A percentile compares a stretch with the other conserved stretches of the same genome.
Conservation (phyloP, 495 filamentous ascomycete genomes). For the Neurospora hispaniola region DNA sequence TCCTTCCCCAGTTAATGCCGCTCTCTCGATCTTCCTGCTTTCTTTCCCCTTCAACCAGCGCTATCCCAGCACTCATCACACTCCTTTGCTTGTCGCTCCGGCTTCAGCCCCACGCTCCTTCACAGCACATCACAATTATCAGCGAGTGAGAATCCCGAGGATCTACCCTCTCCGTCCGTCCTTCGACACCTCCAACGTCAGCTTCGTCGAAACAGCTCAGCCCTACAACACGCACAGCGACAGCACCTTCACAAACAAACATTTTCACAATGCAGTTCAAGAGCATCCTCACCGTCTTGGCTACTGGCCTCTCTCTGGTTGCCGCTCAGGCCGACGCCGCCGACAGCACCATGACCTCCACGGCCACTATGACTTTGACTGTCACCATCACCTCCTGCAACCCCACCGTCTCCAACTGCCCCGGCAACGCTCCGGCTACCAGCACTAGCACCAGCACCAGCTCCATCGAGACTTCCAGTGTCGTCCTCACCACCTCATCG, state of each 20-base stretch:
- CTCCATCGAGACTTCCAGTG: slow-evolving; percentile 1
- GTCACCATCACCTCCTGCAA: slow-evolving; percentile 40
- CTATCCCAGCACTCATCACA: slow-evolving; percentile 19
- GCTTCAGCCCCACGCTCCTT: slow-evolving; percentile 27
- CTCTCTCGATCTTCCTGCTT: slow-evolving; percentile 10
- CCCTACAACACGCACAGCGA: neutral
- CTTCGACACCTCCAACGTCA: neutral
- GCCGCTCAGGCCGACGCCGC: slow-evolving; percentile 13
- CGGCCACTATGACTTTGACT: slow-evolving; percentile 32
- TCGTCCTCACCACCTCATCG: neutral
- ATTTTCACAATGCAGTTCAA: slow-evolving; percentile 29
- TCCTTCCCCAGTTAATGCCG: slow-evolving; percentile 3
- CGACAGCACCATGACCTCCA: slow-evolving; percentile 30
- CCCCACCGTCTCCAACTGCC: slow-evolving; percentile 34
- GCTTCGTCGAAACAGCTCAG: neutral
- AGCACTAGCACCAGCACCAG: slow-evolving; percentile 14
- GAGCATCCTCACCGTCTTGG: slow-evolving; percentile 24
- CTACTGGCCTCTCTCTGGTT: slow-evolving; percentile 20
- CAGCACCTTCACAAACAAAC: neutral
- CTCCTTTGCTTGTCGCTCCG: slow-evolving; percentile 22
- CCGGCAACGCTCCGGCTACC: slow-evolving; percentile 23
- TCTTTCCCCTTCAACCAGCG: slow-evolving; percentile 8
- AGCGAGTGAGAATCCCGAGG: neutral
- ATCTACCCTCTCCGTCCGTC: slow-evolving; percentile 2
- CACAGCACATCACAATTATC: slow-evolving; percentile 3